Conservation (phyloP, 1,139 yeast species). For the Geotrichum candidum region DNA sequence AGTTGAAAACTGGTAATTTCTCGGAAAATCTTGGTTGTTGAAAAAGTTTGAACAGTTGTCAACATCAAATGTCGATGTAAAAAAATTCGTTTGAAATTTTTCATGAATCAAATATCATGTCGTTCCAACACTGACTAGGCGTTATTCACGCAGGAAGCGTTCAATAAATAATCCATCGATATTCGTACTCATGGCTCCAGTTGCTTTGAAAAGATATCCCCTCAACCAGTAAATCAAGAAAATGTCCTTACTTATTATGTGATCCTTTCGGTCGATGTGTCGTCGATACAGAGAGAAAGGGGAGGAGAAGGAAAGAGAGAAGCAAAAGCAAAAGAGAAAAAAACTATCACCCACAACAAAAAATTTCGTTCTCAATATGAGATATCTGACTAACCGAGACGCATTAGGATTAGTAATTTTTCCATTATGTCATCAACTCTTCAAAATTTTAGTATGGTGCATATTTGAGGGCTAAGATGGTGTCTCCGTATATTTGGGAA, state of each 20-base stretch:
- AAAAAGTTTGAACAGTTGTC: neutral
- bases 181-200: neutral
- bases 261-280: conserved; percentile 14
- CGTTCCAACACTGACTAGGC: neutral
- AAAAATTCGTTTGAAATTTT: neutral
- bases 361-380: neutral
- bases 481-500: neutral
- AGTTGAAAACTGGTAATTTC: too few relatives aligned
- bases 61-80: neutral
- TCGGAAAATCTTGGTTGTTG: neutral
- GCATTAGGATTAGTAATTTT: neutral
- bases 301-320: neutral
- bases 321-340: neutral
- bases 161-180: neutral
- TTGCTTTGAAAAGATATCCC: neutral
- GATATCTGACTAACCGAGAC: neutral
- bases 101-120: neutral
- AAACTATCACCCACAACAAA: conserved; percentile 3
- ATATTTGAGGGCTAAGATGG: neutral
- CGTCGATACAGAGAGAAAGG: conserved; percentile 6
- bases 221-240: neutral
- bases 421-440: neutral
- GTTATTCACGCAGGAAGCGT: neutral
- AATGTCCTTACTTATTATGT: conserved; percentile 12
- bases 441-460: neutral